These are phyloP conservation scores for Alternaria hordeiaustralica DNA, from an alignment of 2,329 filamentous ascomycete species.

Conservation along the genomic window DNA sequence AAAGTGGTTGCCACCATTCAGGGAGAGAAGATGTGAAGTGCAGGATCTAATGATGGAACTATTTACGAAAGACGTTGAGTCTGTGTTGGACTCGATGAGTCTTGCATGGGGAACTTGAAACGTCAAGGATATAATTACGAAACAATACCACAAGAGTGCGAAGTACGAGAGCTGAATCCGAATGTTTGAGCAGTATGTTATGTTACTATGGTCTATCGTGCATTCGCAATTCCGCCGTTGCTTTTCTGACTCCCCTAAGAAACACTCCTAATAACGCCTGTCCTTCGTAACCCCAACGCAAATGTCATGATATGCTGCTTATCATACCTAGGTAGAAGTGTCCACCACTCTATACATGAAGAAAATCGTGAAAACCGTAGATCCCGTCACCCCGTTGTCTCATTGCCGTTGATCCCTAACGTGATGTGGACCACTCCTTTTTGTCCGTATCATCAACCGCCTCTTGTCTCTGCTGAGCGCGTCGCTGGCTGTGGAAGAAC, in stretches of 20 bases:
- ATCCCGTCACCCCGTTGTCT: background rate
- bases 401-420: background rate
- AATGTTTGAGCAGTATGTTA: background rate
- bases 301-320: background rate
- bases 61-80: background rate
- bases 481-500: background rate
- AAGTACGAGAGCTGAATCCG: background rate
- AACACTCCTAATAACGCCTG: background rate
- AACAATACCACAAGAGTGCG: background rate
- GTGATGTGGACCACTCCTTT: background rate
- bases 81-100: background rate
- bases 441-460: background rate
- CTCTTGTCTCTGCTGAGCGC: background rate
- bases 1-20: conserved; percentile 93
- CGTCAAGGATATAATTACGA: background rate
- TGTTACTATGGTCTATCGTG: background rate
- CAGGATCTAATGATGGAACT: background rate
- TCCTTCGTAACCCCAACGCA: background rate
- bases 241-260: background rate
- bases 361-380: background rate
- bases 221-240: background rate
- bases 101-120: background rate
- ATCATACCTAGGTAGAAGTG: background rate
- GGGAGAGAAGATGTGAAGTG: conserved; percentile 69
- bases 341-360: background rate